Conservation (phyloP, 768 basidiomycete genomes). For the Phaffia tasmanica region DNA sequence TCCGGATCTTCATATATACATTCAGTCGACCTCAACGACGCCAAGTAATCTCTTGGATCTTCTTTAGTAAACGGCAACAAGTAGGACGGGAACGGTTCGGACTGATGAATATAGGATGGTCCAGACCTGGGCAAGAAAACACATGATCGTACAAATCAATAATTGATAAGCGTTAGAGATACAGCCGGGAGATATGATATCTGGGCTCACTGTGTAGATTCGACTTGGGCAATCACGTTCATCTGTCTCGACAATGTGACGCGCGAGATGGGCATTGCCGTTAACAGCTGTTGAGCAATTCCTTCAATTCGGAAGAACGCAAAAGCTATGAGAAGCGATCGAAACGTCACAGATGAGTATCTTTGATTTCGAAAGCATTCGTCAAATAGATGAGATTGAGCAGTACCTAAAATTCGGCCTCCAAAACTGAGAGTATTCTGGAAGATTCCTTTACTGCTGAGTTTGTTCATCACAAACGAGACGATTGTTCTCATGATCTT, state of each 20-base stretch:
- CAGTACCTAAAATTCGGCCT: conserved; percentile 38
- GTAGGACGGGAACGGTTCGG: conserved; percentile 16
- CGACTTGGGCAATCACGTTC: conserved; percentile 6
- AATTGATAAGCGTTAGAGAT: background rate
- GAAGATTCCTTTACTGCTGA: conserved; percentile 43
- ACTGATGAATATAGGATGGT: conserved; percentile 13
- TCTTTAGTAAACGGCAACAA: conserved; percentile 9
- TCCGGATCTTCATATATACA: conserved; percentile 21
- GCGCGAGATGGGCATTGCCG: conserved; percentile 39
- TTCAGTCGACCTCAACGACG: background rate
- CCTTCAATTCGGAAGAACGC: conserved; percentile 43
- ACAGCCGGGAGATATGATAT: background rate
- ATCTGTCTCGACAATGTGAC: conserved; percentile 35
- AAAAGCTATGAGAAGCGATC: conserved; percentile 33
- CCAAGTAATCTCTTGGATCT: conserved; percentile 18
- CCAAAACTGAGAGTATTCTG: conserved; percentile 43
- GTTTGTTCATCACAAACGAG: conserved; percentile 41
- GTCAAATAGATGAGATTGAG: background rate
- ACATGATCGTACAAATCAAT: too few species aligned
- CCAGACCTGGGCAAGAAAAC: background rate
- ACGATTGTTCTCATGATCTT: conserved; percentile 36
- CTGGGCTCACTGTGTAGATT: conserved; percentile 8
- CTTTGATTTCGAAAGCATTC: background rate
- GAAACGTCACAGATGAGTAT: background rate
- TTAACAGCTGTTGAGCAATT: conserved; percentile 41